Percentiles rank a stretch among this genome's conserved stretches.
These are phyloP conservation scores for Solanum virginianum DNA, from an alignment of 257 asterid genomes.

Conservation along the genomic window DNA sequence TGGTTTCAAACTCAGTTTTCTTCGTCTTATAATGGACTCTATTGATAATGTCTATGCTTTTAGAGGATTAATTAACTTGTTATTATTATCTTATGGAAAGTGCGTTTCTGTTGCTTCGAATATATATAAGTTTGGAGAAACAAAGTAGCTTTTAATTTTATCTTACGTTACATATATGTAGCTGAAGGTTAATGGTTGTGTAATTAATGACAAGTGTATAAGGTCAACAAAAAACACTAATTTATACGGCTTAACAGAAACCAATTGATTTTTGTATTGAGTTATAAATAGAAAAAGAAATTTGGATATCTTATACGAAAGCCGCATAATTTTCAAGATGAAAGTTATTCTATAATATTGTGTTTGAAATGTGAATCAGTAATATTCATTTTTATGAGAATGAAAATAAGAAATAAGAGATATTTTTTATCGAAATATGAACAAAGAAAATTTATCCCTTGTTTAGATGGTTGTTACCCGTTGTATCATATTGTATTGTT, in stretches of 20 bases:
- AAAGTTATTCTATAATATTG: too few relatives aligned
- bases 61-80: not conserved
- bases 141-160: not conserved
- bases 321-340: not conserved
- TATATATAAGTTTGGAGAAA: not conserved
- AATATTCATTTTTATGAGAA: too few relatives aligned
- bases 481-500: too few relatives aligned
- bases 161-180: not conserved
- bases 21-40: not conserved
- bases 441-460: too few relatives aligned
- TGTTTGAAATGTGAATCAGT: too few relatives aligned
- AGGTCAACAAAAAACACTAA: not conserved
- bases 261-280: not conserved
- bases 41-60: not conserved
- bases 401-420: too few relatives aligned
- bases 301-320: not conserved
- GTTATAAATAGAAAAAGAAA: not conserved
- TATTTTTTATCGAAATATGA: not conserved
- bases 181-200: not conserved
- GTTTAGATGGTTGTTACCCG: too few relatives aligned
- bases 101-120: not conserved
- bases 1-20: not conserved
- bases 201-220: not conserved
- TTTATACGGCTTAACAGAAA: too few relatives aligned
- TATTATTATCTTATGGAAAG: not conserved